These are phyloP conservation scores for Teratosphaeria pseudoeucalypti DNA, from an alignment of 2,329 filamentous ascomycete species.

Conservation along the genomic window DNA sequence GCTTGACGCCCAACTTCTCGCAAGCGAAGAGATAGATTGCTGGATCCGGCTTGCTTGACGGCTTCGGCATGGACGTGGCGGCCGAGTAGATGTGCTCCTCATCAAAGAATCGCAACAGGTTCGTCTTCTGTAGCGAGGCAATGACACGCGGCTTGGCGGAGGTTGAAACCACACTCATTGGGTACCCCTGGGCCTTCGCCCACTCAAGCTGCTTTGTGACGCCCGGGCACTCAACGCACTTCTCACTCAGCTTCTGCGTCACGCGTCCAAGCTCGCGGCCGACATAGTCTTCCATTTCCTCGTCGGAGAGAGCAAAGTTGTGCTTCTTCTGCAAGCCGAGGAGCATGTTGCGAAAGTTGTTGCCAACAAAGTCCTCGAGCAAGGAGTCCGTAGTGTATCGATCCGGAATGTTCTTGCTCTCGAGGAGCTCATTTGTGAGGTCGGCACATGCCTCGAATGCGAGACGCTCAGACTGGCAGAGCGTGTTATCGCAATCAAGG, in stretches of 20 bases:
- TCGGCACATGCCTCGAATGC: constrained; percentile 87
- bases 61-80: constrained; percentile 63
- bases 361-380: constrained; percentile 79
- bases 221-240: constrained; percentile 25
- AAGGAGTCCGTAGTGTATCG: constrained; percentile 70
- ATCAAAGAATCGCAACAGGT: constrained; percentile 71
- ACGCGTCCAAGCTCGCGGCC: constrained; percentile 70
- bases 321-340: constrained; percentile 63
- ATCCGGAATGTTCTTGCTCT: constrained; percentile 50
- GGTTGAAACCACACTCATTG: constrained; percentile 69
- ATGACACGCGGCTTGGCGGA: constrained; percentile 68
- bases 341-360: constrained; percentile 93
- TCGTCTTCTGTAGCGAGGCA: constrained; percentile 69
- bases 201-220: constrained; percentile 56
- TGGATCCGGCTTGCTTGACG: constrained; percentile 86
- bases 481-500: constrained; percentile 68
- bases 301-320: constrained; percentile 56
- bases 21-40: constrained; percentile 76
- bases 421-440: constrained; percentile 77
- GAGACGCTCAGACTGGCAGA: constrained; percentile 81
- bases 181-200: constrained; percentile 49
- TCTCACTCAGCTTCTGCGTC: constrained; percentile 57
- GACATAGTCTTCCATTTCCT: constrained; percentile 66
- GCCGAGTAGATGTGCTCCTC: constrained; percentile 68
- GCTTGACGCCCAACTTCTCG: constrained; percentile 58